These are phyloP conservation scores for Hondaea fermentalgiana DNA, from an alignment of 108 stramenopile species.

Conservation along the genomic window DNA sequence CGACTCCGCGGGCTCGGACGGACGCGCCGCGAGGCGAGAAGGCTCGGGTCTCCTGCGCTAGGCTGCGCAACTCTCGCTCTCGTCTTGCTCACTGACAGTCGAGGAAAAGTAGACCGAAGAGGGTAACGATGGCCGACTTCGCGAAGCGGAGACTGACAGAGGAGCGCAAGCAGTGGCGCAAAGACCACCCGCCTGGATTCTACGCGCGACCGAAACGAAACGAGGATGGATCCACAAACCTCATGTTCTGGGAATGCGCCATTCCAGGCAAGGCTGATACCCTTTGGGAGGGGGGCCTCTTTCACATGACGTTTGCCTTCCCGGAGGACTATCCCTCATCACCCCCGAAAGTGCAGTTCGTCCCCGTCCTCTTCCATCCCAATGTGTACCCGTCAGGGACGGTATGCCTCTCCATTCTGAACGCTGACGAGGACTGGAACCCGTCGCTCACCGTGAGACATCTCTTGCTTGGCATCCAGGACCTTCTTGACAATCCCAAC, in stretches of 20 bases:
- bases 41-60: no score
- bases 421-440: conserved; percentile 97
- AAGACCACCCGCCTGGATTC: conserved; percentile 94
- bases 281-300: conserved; percentile 67
- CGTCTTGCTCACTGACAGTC: no score
- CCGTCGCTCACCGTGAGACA: conserved; percentile 94
- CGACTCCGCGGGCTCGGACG: no score
- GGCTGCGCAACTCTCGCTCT: no score
- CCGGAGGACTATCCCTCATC: conserved; percentile 93
- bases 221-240: conserved; percentile 77
- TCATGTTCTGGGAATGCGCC: conserved; percentile 92
- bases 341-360: conserved; percentile 94
- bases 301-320: conserved; percentile 86
- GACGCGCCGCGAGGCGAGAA: no score
- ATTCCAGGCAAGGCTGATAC: conserved; percentile 75
- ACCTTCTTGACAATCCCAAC: conserved; percentile 84
- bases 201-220: conserved; percentile 74
- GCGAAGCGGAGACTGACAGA: conserved; percentile 49
- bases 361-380: conserved; percentile 72
- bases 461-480: conserved; percentile 92
- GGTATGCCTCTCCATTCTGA: conserved; percentile 89
- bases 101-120: no score
- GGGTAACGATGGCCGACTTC: conserved; percentile 26
- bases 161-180: conserved; percentile 82
- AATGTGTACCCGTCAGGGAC: conserved; percentile 89